phyloP scores from a whole-genome alignment of 2,329 filamentous ascomycete genomes.

The Phialophora tarda region DNA sequence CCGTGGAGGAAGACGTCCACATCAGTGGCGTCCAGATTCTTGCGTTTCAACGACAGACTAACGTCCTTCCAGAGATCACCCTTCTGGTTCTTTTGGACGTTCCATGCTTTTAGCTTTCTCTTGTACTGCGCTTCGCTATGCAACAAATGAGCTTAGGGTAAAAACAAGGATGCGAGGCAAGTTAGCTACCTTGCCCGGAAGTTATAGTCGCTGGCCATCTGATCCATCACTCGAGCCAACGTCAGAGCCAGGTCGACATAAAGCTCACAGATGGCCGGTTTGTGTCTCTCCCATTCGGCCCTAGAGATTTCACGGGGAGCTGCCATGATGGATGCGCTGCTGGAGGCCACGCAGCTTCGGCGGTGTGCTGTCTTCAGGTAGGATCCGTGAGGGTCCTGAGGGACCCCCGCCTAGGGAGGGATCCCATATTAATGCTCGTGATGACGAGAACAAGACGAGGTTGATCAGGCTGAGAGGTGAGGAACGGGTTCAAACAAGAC shows the following conservation, averaged over 20 bases:
- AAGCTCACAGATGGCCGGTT: slow-evolving; percentile 12
- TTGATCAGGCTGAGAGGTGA: slow-evolving; percentile 3
- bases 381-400: neutral
- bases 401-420: neutral
- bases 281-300: slow-evolving; percentile 1
- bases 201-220: neutral
- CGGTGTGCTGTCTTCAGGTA: neutral
- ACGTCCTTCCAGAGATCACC: slow-evolving; percentile 7
- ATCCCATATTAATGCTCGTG: neutral
- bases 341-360: neutral
- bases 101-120: slow-evolving; percentile 6
- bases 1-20: slow-evolving; percentile 4
- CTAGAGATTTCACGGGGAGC: neutral
- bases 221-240: neutral
- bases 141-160: neutral
- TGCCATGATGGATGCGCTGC: slow-evolving; percentile 3
- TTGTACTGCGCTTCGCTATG: slow-evolving; percentile 12
- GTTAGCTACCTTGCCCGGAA: slow-evolving; percentile 9
- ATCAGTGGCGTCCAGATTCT: neutral
- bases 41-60: neutral
- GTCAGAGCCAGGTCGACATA: neutral
- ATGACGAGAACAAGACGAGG: neutral
- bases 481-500: neutral
- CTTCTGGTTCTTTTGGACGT: neutral
- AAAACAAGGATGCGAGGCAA: neutral